phyloP scores from a whole-genome alignment of 2,329 filamentous ascomycete genomes.

The Coniella lustricola region DNA sequence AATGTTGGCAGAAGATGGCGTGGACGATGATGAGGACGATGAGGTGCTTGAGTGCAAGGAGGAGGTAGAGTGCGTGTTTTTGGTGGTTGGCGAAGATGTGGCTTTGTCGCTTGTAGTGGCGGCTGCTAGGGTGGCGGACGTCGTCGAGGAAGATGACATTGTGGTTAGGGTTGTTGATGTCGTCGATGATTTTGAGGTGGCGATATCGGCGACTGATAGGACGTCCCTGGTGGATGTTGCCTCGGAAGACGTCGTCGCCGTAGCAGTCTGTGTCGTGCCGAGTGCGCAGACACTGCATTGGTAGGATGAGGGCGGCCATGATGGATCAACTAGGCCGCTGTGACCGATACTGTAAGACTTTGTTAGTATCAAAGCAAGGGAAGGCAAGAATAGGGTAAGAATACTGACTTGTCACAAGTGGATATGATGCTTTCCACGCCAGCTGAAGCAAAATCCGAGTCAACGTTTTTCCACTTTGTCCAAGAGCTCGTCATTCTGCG shows the following conservation, averaged over 20 bases:
- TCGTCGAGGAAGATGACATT: too few species aligned
- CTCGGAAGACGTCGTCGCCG: background rate
- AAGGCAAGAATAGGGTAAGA: background rate
- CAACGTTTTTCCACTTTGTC: slow-evolving; percentile 13
- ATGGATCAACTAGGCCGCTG: slow-evolving; percentile 27
- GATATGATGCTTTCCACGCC: slow-evolving; percentile 46
- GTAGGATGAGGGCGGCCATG: slow-evolving; percentile 27
- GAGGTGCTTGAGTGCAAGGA: background rate
- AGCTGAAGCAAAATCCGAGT: slow-evolving; percentile 28
- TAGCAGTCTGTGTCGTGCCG: background rate
- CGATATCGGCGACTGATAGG: background rate
- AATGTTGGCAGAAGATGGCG: background rate
- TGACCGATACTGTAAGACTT: slow-evolving; percentile 23
- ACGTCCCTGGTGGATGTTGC: background rate
- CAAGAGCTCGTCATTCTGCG: background rate
- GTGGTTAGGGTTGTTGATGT: background rate
- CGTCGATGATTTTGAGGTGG: background rate
- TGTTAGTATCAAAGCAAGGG: background rate
- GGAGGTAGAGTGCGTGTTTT: background rate
- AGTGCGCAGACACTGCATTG: slow-evolving; percentile 20
- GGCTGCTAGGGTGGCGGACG: background rate
- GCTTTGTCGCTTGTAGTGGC: too few species aligned
- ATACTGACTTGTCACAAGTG: slow-evolving; percentile 41
- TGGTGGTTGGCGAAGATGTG: background rate
- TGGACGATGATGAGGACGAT: background rate